Evolutionary conservation across 1,284 basidiomycete genomes (phyloP).

Genomic region (Pascua sp.): DNA sequence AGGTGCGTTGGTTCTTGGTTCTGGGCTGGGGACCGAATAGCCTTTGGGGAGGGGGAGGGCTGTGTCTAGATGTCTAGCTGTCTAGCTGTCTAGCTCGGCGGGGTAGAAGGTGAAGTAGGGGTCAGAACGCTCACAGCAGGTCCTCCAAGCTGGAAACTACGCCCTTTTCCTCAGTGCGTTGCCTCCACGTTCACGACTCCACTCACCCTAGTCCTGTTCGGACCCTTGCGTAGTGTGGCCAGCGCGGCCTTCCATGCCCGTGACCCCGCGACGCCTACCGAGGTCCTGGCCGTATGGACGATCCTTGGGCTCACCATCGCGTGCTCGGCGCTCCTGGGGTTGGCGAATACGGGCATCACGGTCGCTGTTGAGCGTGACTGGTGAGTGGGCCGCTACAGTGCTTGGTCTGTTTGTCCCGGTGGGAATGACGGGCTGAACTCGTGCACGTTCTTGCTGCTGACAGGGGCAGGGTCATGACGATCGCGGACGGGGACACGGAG

Average conservation of each 20-base stretch:
- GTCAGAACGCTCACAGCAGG: conserved; percentile 3
- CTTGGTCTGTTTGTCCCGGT: no score
- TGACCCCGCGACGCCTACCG: background rate
- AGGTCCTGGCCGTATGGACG: conserved; percentile 17
- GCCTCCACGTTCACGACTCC: background rate
- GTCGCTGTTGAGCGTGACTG: conserved; percentile 54
- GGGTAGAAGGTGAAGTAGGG: no score
- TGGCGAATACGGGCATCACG: conserved; percentile 51
- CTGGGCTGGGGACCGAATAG: no score
- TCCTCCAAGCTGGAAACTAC: conserved; percentile 43
- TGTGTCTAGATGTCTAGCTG: no score
- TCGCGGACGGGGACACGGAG: conserved; percentile 37
- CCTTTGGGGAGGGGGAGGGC: background rate
- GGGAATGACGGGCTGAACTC: no score
- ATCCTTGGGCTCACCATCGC: conserved; percentile 46
- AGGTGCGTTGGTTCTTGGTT: conserved; percentile 25
- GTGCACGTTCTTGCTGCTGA: background rate
- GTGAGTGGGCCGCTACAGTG: conserved; percentile 21
- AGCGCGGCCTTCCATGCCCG: conserved; percentile 26
- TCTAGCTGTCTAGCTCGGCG: no score
- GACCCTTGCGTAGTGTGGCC: conserved; percentile 21
- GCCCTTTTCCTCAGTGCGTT: conserved; percentile 40
- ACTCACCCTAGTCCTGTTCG: conserved; percentile 36
- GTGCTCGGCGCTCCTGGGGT: conserved; percentile 36
- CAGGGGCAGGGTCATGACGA: conserved; percentile 47